Evolutionary conservation across 2,329 filamentous ascomycete genomes (phyloP).

Genomic region (Penicillium sp.): DNA sequence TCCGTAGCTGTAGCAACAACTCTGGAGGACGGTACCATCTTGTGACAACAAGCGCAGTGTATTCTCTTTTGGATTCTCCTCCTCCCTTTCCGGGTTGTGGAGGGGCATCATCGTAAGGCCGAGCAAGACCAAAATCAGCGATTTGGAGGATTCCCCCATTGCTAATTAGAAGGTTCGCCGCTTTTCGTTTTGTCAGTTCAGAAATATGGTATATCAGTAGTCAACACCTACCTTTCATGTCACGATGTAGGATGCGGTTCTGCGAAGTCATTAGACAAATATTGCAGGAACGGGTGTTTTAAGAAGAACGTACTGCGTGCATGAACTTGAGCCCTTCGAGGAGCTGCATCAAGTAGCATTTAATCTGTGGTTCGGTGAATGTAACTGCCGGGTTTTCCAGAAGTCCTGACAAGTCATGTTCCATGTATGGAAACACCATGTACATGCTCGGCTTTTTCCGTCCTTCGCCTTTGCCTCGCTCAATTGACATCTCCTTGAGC

Average conservation of each 20-base stretch:
- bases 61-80: constrained; percentile 82
- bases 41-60: constrained; percentile 95
- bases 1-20: constrained; percentile 78
- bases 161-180: constrained; percentile 93
- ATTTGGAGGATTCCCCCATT: constrained; percentile 93
- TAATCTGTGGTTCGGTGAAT: constrained; percentile 88
- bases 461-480: constrained; percentile 70
- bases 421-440: constrained; percentile 99
- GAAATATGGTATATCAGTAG: neutral
- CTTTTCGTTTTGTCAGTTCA: constrained; percentile 37
- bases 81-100: constrained; percentile 75
- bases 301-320: constrained; percentile 59
- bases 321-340: constrained; percentile 86
- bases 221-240: constrained; percentile 72
- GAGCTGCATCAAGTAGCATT: constrained; percentile 94
- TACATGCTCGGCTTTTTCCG: constrained; percentile 81
- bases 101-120: constrained; percentile 83
- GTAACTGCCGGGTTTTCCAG: constrained; percentile 89
- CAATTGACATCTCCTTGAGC: constrained; percentile 94
- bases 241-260: constrained; percentile 84
- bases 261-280: constrained; percentile 19
- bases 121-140: constrained; percentile 91
- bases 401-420: constrained; percentile 95
- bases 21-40: constrained; percentile 96
- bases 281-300: neutral